A percentile compares a stretch with the other conserved stretches of the same genome.
Conservation (phyloP, 805 yeast genomes). For the Saccharomycopsis sp. region DNA sequence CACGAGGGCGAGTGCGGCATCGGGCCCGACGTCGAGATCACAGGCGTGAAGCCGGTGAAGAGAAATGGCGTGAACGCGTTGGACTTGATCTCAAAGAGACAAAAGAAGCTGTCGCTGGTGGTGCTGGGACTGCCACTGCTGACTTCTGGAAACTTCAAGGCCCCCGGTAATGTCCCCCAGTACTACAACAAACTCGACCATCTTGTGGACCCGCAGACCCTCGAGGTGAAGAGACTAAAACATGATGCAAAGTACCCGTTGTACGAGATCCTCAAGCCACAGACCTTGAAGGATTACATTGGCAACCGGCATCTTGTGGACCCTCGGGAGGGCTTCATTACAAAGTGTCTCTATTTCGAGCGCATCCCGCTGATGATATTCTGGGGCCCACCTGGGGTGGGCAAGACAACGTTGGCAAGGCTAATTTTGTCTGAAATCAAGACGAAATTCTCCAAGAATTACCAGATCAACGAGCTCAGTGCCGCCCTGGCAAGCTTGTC, state of each 20-base stretch:
- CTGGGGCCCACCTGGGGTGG: slow-evolving; percentile 96
- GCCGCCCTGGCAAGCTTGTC: slow-evolving; percentile 67
- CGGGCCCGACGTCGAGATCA: no score
- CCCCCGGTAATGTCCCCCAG: slow-evolving; percentile 4
- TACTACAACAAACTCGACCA: slow-evolving; percentile 19
- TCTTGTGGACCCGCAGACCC: slow-evolving; percentile 12
- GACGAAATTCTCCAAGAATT: slow-evolving; percentile 20
- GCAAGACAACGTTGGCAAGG: slow-evolving; percentile 76
- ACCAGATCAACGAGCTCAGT: slow-evolving; percentile 66
- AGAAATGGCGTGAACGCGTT: no score
- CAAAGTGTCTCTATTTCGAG: slow-evolving; percentile 51
- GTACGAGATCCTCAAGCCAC: slow-evolving; percentile 78
- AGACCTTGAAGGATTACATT: slow-evolving; percentile 52
- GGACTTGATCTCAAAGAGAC: neutral
- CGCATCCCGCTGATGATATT: slow-evolving; percentile 76
- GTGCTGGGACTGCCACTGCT: no score
- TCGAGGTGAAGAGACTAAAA: slow-evolving; percentile 16
- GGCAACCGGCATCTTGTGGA: slow-evolving; percentile 82
- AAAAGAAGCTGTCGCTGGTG: slow-evolving; percentile 8
- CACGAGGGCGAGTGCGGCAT: slow-evolving; percentile 4
- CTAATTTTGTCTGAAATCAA: slow-evolving; percentile 29
- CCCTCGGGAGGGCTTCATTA: slow-evolving; percentile 46
- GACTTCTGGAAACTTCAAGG: no score
- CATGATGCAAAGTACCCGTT: slow-evolving; percentile 32
- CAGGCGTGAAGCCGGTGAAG: no score